Evolutionary conservation across 23 red algal genomes (phyloP).

Genomic region (Gracilaria gracilis): DNA sequence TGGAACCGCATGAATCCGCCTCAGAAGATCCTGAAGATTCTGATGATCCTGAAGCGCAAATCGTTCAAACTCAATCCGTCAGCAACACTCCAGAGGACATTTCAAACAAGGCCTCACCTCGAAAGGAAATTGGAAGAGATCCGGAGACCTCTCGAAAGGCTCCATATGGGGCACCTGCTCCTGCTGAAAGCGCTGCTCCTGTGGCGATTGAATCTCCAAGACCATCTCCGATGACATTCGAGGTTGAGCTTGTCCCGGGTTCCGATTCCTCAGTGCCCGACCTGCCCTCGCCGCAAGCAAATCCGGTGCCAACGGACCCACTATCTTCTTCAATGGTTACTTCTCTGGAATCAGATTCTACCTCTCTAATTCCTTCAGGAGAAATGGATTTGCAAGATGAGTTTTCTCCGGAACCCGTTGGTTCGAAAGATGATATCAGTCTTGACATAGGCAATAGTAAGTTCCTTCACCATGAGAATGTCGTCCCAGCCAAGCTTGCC

Average conservation of each 20-base stretch:
- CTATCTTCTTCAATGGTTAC: not conserved
- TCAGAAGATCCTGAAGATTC: not conserved
- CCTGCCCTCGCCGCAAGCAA: not conserved
- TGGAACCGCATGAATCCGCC: not conserved
- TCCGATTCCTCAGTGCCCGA: not conserved
- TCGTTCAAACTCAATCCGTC: too few relatives aligned
- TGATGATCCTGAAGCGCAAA: too few relatives aligned
- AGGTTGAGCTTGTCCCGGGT: not conserved
- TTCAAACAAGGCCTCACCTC: not conserved
- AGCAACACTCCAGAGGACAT: not conserved
- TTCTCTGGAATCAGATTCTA: not conserved
- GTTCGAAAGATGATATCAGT: not conserved
- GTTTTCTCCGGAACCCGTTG: not conserved
- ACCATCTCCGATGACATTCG: not conserved
- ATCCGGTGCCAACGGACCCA: not conserved
- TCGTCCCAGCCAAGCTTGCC: too few relatives aligned
- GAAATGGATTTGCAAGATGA: not conserved
- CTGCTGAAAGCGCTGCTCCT: not conserved
- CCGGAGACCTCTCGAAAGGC: not conserved
- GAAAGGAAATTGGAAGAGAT: not conserved
- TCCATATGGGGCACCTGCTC: not conserved
- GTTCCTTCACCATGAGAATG: too few relatives aligned
- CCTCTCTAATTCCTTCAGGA: not conserved
- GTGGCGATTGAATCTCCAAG: not conserved
- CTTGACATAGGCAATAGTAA: not conserved